Conservation (phyloP, 202 grass and related monocot species). For the Zizania palustris region DNA sequence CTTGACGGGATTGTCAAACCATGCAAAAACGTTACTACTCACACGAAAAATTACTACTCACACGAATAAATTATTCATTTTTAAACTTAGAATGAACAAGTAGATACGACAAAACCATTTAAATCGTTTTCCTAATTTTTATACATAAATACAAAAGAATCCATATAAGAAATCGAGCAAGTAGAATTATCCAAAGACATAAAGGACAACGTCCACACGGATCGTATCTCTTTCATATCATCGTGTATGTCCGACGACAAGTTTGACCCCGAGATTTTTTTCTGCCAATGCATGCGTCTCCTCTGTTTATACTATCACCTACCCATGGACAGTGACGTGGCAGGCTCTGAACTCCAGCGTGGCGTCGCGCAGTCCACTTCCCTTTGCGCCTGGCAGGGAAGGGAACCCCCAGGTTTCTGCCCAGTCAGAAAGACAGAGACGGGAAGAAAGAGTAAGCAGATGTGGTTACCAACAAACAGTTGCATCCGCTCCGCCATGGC, state of each 20-base stretch:
- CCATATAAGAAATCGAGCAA: no score
- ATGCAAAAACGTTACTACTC: not conserved
- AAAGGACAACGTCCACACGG: not conserved
- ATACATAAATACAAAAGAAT: no score
- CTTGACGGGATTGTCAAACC: not conserved
- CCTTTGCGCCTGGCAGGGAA: not conserved
- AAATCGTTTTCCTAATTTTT: no score
- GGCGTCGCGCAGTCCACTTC: conserved; percentile 11
- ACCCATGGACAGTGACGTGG: not conserved
- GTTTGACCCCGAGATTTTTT: not conserved
- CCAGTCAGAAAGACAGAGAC: not conserved
- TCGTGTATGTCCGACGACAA: not conserved
- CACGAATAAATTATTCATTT: no score
- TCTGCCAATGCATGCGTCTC: not conserved
- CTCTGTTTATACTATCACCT: conserved; percentile 2
- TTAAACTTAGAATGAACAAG: not conserved
- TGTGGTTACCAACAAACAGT: no score
- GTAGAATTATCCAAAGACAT: not conserved
- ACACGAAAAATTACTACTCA: no score
- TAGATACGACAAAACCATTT: no score
- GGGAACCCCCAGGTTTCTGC: conserved; percentile 13
- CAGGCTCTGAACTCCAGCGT: not conserved
- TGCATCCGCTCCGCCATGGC: conserved; percentile 20
- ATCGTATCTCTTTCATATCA: not conserved
- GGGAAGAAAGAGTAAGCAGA: not conserved